Evolutionary conservation across 2,329 filamentous ascomycete genomes (phyloP).

Genomic region (Fusarium clavum): DNA sequence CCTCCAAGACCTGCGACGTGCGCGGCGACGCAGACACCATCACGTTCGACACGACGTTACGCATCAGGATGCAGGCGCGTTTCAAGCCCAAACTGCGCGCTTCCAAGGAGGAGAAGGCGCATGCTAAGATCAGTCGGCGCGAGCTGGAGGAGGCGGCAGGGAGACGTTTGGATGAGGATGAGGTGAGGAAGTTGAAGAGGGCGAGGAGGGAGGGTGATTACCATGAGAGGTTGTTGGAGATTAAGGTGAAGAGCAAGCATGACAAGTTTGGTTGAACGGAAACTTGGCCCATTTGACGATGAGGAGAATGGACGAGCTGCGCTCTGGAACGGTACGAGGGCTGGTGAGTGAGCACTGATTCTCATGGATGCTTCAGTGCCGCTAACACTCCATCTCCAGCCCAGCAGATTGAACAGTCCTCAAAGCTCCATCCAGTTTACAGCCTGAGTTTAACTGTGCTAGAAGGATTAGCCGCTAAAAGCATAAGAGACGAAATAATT

Average conservation of each 20-base stretch:
- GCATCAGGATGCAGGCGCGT: conserved; percentile 92
- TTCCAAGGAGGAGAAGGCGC: conserved; percentile 83
- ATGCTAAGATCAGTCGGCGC: conserved; percentile 85
- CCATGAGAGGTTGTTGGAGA: conserved; percentile 84
- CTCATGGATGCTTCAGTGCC: not conserved
- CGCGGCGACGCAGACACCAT: conserved; percentile 79
- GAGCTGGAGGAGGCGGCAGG: conserved; percentile 88
- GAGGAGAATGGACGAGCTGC: not conserved
- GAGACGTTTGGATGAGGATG: conserved; percentile 81
- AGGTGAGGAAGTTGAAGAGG: conserved; percentile 84
- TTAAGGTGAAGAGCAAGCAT: conserved; percentile 93
- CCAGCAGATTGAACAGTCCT: not conserved
- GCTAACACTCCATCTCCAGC: not conserved
- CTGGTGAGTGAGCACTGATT: not conserved
- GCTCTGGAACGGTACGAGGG: not conserved
- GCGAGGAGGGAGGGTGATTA: conserved; percentile 89
- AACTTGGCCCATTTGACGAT: not conserved
- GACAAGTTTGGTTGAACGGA: conserved; percentile 74
- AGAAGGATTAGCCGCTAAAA: not conserved
- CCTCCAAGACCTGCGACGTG: conserved; percentile 70
- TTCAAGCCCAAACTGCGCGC: conserved; percentile 89
- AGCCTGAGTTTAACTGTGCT: not conserved
- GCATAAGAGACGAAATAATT: not conserved
- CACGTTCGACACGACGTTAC: conserved; percentile 76
- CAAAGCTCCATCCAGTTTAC: not conserved